Evolutionary conservation across 495 filamentous ascomycete genomes (phyloP), one percentile per base, ranked within the genome.

Genomic region (Cudoniella acicularis): DNA sequence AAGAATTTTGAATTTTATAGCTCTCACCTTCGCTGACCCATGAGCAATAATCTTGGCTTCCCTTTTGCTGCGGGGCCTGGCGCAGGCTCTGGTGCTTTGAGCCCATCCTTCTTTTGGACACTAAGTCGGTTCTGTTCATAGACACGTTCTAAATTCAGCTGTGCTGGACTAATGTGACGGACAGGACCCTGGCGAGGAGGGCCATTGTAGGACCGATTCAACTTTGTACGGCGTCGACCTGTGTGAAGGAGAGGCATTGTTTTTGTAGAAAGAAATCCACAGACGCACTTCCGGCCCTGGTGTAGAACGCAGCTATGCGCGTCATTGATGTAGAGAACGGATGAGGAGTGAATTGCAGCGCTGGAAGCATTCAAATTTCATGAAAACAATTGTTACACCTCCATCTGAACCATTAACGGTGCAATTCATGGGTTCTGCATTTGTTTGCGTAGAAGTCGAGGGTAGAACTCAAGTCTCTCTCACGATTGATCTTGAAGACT

Each of bases 21-120:
- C 8, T 48, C 62, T 30, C 77, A 96, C 95, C 93, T 86, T 73
- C 91, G 86, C 74, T 96, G 89, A 1, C 94, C 94, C 94, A 98
- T 98, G 54, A 98, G 75, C 54, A 98, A 77, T 24, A 98, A 77
- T 62, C 93, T 83, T 40, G 94, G 94, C 72, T 95, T 95, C 22
- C 79, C 81, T 64, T 80, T 82, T 1, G 71, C 66, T 30, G 64
- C 69, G 47, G 69, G 68, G 48, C 73, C 70, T 25, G 70, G 68
- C 16, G 71, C 62, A 23, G 71, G 70, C 43, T 77, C 77, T n/a
- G 52, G 26, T 59, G 64, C 67, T 49, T 74, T 79, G 45, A 62
- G 61, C 13, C 66, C 70, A 53, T 75, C 63, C 70, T 60, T 75
- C 69, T 59, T 73, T 70, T 65, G 60, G 6, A 64, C 49, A 59